These are phyloP conservation scores for Epithele typhae DNA, from an alignment of 768 basidiomycete genomes.

Conservation along the genomic window DNA sequence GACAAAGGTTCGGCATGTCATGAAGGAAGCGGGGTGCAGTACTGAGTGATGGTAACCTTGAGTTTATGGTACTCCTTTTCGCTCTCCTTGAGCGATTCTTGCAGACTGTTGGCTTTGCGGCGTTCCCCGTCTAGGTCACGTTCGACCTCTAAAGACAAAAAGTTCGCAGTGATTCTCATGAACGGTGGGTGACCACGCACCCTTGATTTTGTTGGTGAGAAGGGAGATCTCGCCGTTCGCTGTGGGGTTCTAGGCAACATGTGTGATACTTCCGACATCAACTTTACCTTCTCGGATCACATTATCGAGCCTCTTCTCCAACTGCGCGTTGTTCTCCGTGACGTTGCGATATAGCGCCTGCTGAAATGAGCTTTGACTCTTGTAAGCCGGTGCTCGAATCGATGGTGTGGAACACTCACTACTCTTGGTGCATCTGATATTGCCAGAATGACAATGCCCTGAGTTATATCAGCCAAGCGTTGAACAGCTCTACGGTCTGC, in stretches of 20 bases:
- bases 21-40: neutral
- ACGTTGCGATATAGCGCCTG: slow-evolving; percentile 77
- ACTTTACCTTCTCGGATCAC: slow-evolving; percentile 77
- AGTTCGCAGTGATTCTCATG: neutral
- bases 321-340: slow-evolving; percentile 76
- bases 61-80: slow-evolving; percentile 88
- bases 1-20: neutral
- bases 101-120: slow-evolving; percentile 66
- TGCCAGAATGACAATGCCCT: slow-evolving; percentile 87
- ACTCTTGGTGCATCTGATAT: slow-evolving; percentile 86
- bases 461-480: neutral
- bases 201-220: slow-evolving; percentile 62
- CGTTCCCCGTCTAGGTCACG: slow-evolving; percentile 79
- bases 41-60: slow-evolving; percentile 50
- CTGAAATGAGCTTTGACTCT: slow-evolving; percentile 61
- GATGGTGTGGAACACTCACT: slow-evolving; percentile 48
- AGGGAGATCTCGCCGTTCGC: slow-evolving; percentile 76
- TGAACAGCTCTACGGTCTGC: neutral
- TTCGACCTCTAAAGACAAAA: slow-evolving; percentile 56
- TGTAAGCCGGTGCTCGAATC: slow-evolving; percentile 3
- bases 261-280: too few species aligned
- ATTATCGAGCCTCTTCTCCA: slow-evolving; percentile 83
- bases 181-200: slow-evolving; percentile 32
- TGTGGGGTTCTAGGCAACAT: slow-evolving; percentile 24
- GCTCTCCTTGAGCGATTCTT: slow-evolving; percentile 68